These are phyloP conservation scores for Friedmanniomyces endolithicus DNA, from an alignment of 495 filamentous ascomycete species.

Conservation along the genomic window DNA sequence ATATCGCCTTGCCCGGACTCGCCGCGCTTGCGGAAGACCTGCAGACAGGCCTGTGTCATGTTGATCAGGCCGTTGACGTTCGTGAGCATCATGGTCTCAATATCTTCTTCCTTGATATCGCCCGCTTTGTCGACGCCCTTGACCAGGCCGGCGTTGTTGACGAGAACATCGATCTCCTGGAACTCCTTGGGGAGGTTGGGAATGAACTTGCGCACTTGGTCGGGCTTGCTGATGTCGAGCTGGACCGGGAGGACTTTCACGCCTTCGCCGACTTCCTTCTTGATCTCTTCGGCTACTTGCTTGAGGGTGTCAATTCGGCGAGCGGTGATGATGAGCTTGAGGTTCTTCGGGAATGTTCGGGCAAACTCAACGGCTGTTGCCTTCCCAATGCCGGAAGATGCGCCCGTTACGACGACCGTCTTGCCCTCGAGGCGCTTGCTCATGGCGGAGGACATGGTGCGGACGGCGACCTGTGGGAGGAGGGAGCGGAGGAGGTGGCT, in stretches of 20 bases:
- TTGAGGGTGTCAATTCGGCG: slow-evolving; percentile 66
- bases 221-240: slow-evolving; percentile 74
- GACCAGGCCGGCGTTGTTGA: slow-evolving; percentile 93
- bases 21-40: slow-evolving; percentile 66
- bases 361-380: slow-evolving; percentile 87
- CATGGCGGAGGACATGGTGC: slow-evolving; percentile 63
- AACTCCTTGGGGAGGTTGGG: slow-evolving; percentile 65
- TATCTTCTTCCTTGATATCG: slow-evolving; percentile 69
- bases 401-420: slow-evolving; percentile 84
- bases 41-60: slow-evolving; percentile 88
- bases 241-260: slow-evolving; percentile 71
- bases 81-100: slow-evolving; percentile 76
- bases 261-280: slow-evolving; percentile 62
- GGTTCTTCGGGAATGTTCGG: slow-evolving; percentile 62
- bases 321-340: slow-evolving; percentile 80
- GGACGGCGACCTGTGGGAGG: not conserved
- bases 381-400: slow-evolving; percentile 83
- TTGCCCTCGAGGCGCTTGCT: slow-evolving; percentile 84
- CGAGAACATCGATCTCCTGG: slow-evolving; percentile 74
- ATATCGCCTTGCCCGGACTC: slow-evolving; percentile 82
- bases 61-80: slow-evolving; percentile 92
- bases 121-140: slow-evolving; percentile 80
- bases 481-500: no score
- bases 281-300: slow-evolving; percentile 65
- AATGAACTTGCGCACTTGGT: slow-evolving; percentile 66